Base-by-base conservation (phyloP, 805 yeast species). In the Blastobotrys terrestris region DNA sequence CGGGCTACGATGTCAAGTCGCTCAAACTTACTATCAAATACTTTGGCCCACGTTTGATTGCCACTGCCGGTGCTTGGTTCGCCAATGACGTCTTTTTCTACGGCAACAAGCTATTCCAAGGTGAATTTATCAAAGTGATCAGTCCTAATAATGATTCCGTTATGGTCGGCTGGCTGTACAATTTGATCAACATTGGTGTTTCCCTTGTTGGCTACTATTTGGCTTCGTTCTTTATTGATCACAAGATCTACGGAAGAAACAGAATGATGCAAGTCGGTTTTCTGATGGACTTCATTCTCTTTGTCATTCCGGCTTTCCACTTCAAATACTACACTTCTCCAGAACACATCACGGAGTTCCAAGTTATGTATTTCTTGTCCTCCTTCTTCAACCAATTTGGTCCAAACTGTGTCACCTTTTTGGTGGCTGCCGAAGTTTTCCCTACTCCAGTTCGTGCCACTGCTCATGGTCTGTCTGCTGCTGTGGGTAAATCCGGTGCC, bases 381-480 rank as follows among this genome's bases (percentile, higher is more conserved):
- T 83, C 81, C 61, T 81, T 81, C 72, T 81, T 81, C 78, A 77
- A 79, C 70, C 82, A 81, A 72, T 80, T 80, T 57, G 85, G 85
- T 54, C 85, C 86, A 50, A 81, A 81, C 72, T 72, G 79, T 61
- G 81, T 83, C 51, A 81, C 85, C 40, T 81, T 80, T 68, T 71
- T 81, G 63, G 71, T 78, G 56, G 84, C 86, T 22, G 85, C 84
- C 62, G 86, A 81, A 71, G 70, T 76, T 54, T 81, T 74, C 81
- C 86, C 86, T 54, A 80, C 85, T 51, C 72, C 77, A 64, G 76
- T 79, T 68, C 80, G 86, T 72, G 81, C 85, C 39, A 73, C 84
- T 51, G 84, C 85, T 39, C 85, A 81, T 64, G 86, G 86, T 67
- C 62, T 81, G 53, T 78, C 83, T 57, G 85, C 85, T 57, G 85